A percentile compares a stretch with the other conserved stretches of the same genome.
Evolutionary conservation across 352 stramenopile genomes (phyloP).

Genomic region (Pythium aristosporum): DNA sequence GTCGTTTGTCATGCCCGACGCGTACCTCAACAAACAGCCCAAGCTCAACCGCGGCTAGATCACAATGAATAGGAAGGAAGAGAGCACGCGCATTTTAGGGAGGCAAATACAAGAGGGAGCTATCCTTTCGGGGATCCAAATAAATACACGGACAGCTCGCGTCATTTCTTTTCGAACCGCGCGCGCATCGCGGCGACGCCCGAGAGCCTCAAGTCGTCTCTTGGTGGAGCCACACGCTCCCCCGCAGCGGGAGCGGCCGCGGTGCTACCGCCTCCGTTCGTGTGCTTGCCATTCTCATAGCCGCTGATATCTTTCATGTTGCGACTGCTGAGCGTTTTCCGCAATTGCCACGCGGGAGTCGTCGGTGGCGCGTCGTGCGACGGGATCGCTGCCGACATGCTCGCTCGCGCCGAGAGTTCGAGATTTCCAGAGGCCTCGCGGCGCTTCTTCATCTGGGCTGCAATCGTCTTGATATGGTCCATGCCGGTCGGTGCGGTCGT

Average conservation of each 20-base stretch:
- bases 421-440: slow-evolving; percentile 28
- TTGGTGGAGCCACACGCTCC: background rate
- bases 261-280: slow-evolving; percentile 1
- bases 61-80: slow-evolving; percentile 1
- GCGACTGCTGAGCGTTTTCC: slow-evolving; percentile 17
- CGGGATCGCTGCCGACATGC: slow-evolving; percentile 10
- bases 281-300: background rate
- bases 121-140: slow-evolving; percentile 7
- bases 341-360: slow-evolving; percentile 1
- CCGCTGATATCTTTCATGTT: slow-evolving; percentile 13
- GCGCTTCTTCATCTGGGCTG: slow-evolving; percentile 74
- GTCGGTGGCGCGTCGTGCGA: background rate
- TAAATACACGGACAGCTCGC: slow-evolving; percentile 29
- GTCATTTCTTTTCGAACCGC: slow-evolving; percentile 63
- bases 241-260: background rate
- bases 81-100: background rate
- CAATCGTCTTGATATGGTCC: slow-evolving; percentile 74
- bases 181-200: slow-evolving; percentile 72
- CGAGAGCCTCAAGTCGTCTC: slow-evolving; percentile 12
- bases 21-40: slow-evolving; percentile 69
- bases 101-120: background rate
- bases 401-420: slow-evolving; percentile 1
- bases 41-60: slow-evolving; percentile 26
- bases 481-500: slow-evolving; percentile 17
- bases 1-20: slow-evolving; percentile 58